Evolutionary conservation across 441 rosid genomes (phyloP).

Genomic region (Erodium texanum): DNA sequence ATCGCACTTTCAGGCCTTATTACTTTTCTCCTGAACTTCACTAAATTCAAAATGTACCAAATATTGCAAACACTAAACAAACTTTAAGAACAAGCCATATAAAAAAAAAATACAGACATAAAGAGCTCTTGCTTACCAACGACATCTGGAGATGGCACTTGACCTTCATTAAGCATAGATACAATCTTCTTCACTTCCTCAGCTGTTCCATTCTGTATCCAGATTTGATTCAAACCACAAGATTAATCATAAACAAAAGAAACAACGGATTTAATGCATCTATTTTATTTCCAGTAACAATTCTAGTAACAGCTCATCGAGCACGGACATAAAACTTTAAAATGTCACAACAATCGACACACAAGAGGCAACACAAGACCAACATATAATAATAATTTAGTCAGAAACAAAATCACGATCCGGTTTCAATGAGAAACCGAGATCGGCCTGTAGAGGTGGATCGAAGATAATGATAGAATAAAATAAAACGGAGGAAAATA

Average conservation of each 20-base stretch:
- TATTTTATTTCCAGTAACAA: not conserved
- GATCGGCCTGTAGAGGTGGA: not conserved
- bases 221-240: slow-evolving; percentile 15
- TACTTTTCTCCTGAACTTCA: not conserved
- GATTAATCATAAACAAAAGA: not conserved
- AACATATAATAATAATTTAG: not conserved
- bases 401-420: not conserved
- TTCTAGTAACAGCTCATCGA: not conserved
- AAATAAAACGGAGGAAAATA: not conserved
- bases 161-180: slow-evolving; percentile 42
- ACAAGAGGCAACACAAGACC: not conserved
- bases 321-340: not conserved
- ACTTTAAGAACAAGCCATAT: not conserved
- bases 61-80: not conserved
- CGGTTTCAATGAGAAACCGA: not conserved
- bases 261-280: not conserved
- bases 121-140: slow-evolving; percentile 34
- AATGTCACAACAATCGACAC: not conserved
- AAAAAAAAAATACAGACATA: too few species aligned
- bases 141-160: slow-evolving; percentile 52
- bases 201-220: slow-evolving; percentile 50
- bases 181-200: slow-evolving; percentile 71
- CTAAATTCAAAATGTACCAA: not conserved
- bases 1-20: not conserved
- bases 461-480: not conserved